Base-by-base conservation (phyloP, 495 filamentous ascomycete species). In the Podospora pseudocomata region DNA sequence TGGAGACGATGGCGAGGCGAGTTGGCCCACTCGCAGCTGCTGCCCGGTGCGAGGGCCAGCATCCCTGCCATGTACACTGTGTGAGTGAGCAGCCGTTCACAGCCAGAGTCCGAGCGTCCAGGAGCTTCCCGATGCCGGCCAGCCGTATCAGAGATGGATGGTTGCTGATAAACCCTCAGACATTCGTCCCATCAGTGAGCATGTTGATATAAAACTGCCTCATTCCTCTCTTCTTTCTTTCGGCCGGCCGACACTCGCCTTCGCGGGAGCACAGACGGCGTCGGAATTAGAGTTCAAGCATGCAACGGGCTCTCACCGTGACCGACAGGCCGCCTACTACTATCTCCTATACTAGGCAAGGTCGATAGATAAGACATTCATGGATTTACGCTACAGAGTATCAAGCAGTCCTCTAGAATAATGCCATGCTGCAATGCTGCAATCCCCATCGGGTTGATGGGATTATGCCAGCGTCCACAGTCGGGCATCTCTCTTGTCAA, bases 1-100 rank as follows among this genome's bases (percentile, higher is more conserved):
- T 65, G 70, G 70, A 65, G 30, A 60, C 53, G 64, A 71, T 68
- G 70, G 63, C 59, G 60, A 66, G 64, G 55, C 55, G 60, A 66
- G 63, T 49, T 49, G 39, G 39, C 39, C 39, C 39, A 49, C 39
- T 49, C 39, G 39, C 39, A 49, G 39, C 39, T 49, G 39, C 39
- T 49, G 55, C 63, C 63, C 65, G 63, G 66, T 58, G 19, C 65
- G 39, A 67, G 18, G 20, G 23, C 7, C 11, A 13, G 11, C 26
- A 23, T 4, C 34, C 57, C 30, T 57, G 55, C 53, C 39, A 39
- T 49, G 39, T 63, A 55, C 61, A 70, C 68, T 67, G 68, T 70
- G 68, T 44, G 68, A 70, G 64, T 58, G 55, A 58, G 55, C n/a
- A 58, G 55, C 39, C 39, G 39, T 11, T 49, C 39, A 3, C 13